A percentile compares a stretch with the other conserved stretches of the same genome.
Evolutionary conservation across 2,329 filamentous ascomycete genomes (phyloP).

Genomic region (Lecanicillium sp.): DNA sequence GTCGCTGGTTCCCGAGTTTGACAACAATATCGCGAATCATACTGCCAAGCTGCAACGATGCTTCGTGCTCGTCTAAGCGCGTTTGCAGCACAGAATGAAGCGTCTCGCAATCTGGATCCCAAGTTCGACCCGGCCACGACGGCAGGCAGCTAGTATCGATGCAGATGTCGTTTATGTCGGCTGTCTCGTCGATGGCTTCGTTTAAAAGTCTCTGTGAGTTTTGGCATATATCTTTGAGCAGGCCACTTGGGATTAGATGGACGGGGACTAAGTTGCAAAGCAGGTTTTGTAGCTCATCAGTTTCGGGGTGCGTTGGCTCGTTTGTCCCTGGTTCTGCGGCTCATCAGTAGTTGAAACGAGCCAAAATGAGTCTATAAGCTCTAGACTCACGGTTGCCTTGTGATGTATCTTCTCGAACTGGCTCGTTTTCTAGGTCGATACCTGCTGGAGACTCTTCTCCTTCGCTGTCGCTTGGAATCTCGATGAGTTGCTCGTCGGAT

Average conservation of each 20-base stretch:
- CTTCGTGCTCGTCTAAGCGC: conserved; percentile 12
- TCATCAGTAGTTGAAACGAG: no score
- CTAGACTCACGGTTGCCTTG: not conserved
- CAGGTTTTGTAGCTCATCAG: not conserved
- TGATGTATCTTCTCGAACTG: not conserved
- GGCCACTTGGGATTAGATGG: not conserved
- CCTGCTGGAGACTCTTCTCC: not conserved
- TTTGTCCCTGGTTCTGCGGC: not conserved
- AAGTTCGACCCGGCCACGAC: conserved; percentile 16
- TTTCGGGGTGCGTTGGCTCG: not conserved
- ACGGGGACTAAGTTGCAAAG: not conserved
- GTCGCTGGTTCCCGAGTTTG: conserved; percentile 17
- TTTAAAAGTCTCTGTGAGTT: conserved; percentile 15
- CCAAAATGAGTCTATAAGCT: not conserved
- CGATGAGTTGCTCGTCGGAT: not conserved
- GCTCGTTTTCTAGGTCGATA: not conserved
- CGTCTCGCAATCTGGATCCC: conserved; percentile 16
- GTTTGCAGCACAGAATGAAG: conserved; percentile 19
- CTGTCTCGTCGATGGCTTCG: conserved; percentile 12
- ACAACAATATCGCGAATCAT: conserved; percentile 15
- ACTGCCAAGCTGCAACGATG: conserved; percentile 12
- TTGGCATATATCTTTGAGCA: conserved; percentile 5
- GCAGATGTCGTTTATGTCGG: conserved; percentile 12
- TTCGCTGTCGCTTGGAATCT: conserved; percentile 5
- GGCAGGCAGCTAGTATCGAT: conserved; percentile 22